Base-by-base conservation (phyloP, 129 eudicot genomes). In the Flaveria brownii region DNA sequence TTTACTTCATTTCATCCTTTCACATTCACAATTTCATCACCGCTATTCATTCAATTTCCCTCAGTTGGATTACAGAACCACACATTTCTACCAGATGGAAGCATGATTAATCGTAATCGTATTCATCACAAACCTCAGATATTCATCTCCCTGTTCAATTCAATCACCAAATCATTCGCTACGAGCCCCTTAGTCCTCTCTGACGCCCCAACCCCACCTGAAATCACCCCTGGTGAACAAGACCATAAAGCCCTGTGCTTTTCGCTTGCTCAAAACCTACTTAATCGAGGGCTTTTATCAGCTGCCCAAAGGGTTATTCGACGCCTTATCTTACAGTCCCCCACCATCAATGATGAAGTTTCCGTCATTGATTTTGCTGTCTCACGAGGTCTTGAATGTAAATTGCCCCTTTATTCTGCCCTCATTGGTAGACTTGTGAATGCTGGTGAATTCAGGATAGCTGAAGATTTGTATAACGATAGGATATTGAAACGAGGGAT, bases 271-370 rank as follows among this genome's bases (percentile, higher is more conserved):
- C 84, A 85, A 49, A 77, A 51, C 30, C 82, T 89, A 16, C 78
- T 86, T 33, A 57, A 72, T 1, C 80, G 85, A 2, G 89, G 91
- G 15, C 72, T 64, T 15, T 36, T 89, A 10, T 46, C 86, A n/a
- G 83, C 91, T 8, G 89, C 96, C 0, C 86, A 73, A 54, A 23
- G 72, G 55, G 88, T 86, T 26, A 73, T 86, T 70, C 82, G 66
- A 15, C 81, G 89, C 26, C 76, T 89, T 2, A 80, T 89, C 47
- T 55, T 45, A 9, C 83, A 85, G 63, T 86, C 74, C 43, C 55
- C 85, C 8, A 67, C 89, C 4, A 26, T 81, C 7, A 25, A 73
- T 2, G 88, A 89, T 14, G 86, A 79, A 13, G 39, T 81, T 52
- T 72, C 84, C 5, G 83, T 84, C 59, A 45, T 85, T 52, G 84